Evolutionary conservation across 106 monocot genomes (phyloP), one percentile per base, ranked within the genome.

Genomic region (Acorus calamus): DNA sequence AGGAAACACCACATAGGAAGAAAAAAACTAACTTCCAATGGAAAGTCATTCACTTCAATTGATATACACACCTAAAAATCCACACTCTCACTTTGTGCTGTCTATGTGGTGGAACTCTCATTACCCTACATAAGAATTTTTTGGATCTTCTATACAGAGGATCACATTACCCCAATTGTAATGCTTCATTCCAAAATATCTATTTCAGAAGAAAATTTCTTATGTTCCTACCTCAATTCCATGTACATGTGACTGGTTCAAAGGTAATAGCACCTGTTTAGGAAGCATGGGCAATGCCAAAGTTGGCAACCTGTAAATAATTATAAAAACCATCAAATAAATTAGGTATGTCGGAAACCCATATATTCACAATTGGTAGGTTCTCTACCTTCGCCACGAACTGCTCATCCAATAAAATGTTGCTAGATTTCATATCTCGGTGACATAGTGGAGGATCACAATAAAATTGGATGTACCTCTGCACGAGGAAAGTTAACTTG

Each of bases 391-490:
- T 94, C 0, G 89, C 94, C 2, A 79, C 75, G 69, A 94, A 94
- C 65, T 86, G 86, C 44, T 74, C 82, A 71, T 84, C 89, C 75
- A 94, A 67, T 45, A 94, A 77, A 76, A 94, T 89, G 67, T 94
- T 94, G 65, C 89, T 89, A 4, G 94, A 81, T 61, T 94, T 94
- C 55, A 89, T 87, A 60, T 94, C 89, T 67, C 89, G 77, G 71
- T 94, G 93, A 72, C 93, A 89, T 45, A 94, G 84, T 49, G 94
- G 89, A 63, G 94, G 94, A 67, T 89, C 75, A 65, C 94, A 94
- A 78, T 86, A 94, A 76, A 94, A 89, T 80, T 94, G 94, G 46
- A 94, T 81, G 61, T 94, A 94, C 44, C 89, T 89, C 94, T 94
- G 84, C 76, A 81, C 44, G 56, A 46, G 2, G 42, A 66, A 55